Evolutionary conservation across 164 flowering plant genomes (phyloP).

Genomic region (Liquidambar formosana): DNA sequence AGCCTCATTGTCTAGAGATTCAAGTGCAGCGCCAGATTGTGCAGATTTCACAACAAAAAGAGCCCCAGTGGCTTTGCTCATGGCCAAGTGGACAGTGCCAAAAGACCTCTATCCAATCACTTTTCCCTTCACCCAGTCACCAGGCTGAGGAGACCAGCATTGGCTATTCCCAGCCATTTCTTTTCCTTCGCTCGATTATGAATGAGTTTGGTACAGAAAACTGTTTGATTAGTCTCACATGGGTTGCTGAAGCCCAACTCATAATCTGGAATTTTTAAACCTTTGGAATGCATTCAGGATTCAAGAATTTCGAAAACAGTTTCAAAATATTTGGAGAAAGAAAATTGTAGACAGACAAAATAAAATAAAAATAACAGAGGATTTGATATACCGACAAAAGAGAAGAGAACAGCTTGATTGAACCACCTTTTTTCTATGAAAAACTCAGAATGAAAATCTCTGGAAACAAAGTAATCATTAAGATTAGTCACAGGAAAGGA

Average conservation of each 20-base stretch:
- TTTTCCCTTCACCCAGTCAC: conserved; percentile 54
- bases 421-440: no score
- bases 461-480: no score
- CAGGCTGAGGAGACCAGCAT: conserved; percentile 12
- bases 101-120: conserved; percentile 52
- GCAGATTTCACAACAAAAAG: conserved; percentile 58
- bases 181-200: not conserved
- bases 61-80: conserved; percentile 43
- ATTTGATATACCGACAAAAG: not conserved
- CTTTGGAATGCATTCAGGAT: conserved; percentile 12
- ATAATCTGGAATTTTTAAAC: conserved; percentile 1
- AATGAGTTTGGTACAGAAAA: conserved; percentile 7
- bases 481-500: no score
- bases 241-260: conserved; percentile 16
- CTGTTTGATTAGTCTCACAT: not conserved
- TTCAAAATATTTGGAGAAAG: no score
- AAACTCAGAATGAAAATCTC: no score
- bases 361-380: not conserved
- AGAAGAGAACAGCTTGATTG: no score
- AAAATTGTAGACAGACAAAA: not conserved
- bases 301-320: not conserved
- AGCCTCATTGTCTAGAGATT: conserved; percentile 46
- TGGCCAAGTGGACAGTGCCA: conserved; percentile 53
- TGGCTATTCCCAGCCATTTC: conserved; percentile 25
- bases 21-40: conserved; percentile 22